Conservation (phyloP, 495 filamentous ascomycete species). For the Aspergillus bertholletiae region DNA sequence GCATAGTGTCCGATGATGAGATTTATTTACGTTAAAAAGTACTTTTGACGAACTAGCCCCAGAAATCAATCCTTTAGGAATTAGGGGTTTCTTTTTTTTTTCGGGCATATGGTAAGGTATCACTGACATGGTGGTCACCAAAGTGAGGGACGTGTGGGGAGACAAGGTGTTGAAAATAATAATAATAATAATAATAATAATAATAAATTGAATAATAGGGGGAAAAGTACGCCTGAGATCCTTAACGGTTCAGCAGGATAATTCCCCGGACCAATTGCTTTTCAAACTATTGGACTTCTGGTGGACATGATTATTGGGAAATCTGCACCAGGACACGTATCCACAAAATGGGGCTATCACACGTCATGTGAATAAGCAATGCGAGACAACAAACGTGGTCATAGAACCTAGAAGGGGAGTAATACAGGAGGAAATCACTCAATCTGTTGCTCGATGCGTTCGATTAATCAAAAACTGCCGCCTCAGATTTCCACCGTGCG, state of each 20-base stretch:
- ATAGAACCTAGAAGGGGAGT: background rate
- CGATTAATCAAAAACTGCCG: background rate
- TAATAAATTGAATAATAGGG: no score
- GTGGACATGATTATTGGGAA: slow-evolving; percentile 5
- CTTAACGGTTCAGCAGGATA: background rate
- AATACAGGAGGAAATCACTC: background rate
- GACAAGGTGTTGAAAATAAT: no score
- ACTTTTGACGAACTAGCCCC: background rate
- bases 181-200: no score
- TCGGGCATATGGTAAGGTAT: background rate
- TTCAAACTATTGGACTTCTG: background rate
- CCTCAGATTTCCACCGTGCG: slow-evolving; percentile 1
- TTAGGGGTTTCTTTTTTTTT: background rate
- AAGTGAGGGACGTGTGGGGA: no score
- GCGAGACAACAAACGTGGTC: background rate
- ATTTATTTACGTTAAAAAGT: background rate
- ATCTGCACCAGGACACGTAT: slow-evolving; percentile 1
- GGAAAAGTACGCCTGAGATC: background rate
- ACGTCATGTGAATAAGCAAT: slow-evolving; percentile 9
- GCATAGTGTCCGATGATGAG: background rate
- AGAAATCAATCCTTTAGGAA: background rate
- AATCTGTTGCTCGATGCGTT: background rate
- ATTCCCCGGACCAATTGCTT: slow-evolving; percentile 1
- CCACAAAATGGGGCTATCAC: slow-evolving; percentile 8
- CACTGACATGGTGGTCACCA: background rate